Conservation (phyloP, 371 early-diverging fungal species). For the Blakeslea trispora region DNA sequence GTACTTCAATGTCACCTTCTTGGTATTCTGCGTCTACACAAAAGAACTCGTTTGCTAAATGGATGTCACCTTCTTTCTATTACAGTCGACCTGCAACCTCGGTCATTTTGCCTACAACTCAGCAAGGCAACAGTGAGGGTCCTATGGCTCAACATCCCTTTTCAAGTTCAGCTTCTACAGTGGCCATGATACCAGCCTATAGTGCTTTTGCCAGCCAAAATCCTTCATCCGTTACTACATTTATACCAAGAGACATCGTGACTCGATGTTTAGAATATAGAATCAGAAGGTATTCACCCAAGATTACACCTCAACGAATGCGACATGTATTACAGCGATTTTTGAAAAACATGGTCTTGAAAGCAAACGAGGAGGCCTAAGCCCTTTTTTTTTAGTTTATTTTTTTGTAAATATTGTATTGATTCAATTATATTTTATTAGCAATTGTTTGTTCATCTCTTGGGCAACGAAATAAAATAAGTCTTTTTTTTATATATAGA, state of each 20-base stretch:
- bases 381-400: too few relatives aligned
- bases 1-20: conserved; percentile 50
- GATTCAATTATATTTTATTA: too few relatives aligned
- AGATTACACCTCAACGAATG: conserved; percentile 50
- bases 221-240: conserved; percentile 16
- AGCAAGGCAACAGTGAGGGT: conserved; percentile 3
- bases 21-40: conserved; percentile 54
- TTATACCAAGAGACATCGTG: conserved; percentile 45
- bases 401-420: too few relatives aligned
- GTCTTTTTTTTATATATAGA: too few relatives aligned
- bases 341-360: conserved; percentile 50
- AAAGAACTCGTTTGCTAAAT: conserved; percentile 47
- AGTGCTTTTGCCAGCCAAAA: conserved; percentile 5
- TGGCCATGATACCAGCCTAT: conserved; percentile 9
- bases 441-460: too few relatives aligned
- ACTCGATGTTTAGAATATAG: conserved; percentile 49
- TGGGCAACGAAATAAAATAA: too few relatives aligned
- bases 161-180: background rate
- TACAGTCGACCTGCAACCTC: conserved; percentile 50
- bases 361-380: conserved; percentile 37
- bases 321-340: conserved; percentile 50
- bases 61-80: conserved; percentile 56
- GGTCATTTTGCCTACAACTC: conserved; percentile 29
- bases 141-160: background rate
- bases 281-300: conserved; percentile 45